These are phyloP conservation scores for Solanum aculeatissimum DNA, from an alignment of 305 asterid genomes.

Conservation along the genomic window DNA sequence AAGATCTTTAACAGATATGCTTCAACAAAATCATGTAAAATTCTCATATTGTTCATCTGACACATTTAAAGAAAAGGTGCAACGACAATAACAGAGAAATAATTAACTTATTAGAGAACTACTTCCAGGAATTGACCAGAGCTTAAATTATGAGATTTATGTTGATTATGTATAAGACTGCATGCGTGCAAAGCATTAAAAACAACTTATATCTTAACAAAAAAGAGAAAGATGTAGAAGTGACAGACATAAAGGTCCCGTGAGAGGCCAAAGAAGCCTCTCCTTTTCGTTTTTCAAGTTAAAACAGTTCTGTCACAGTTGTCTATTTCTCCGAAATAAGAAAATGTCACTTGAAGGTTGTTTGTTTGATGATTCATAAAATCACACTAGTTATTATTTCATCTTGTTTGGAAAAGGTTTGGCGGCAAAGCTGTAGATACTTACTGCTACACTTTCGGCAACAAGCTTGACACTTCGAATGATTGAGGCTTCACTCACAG, in stretches of 20 bases:
- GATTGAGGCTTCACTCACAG: conserved; percentile 55
- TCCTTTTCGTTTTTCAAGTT: background rate
- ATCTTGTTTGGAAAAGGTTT: background rate
- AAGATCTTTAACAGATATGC: background rate
- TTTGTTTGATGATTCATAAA: background rate
- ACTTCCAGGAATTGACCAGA: background rate
- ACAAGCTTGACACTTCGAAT: conserved; percentile 68
- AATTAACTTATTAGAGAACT: background rate
- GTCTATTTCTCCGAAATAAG: background rate
- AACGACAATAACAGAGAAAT: background rate
- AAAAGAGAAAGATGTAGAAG: background rate
- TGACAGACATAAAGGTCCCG: background rate
- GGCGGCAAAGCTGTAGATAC: conserved; percentile 4
- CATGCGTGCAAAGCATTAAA: background rate
- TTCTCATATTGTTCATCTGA: background rate
- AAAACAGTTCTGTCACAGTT: background rate
- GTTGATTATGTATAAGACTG: background rate
- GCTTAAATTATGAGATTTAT: background rate
- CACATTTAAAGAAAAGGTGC: background rate
- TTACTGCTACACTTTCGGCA: conserved; percentile 94
- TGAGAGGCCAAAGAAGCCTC: background rate
- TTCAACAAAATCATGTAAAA: background rate
- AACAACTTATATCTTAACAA: background rate
- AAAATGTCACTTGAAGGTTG: background rate
- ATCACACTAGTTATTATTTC: background rate